Evolutionary conservation across 805 yeast genomes (phyloP), one percentile per base, ranked within the genome.

Genomic region (Phaffomyces thermotolerans): DNA sequence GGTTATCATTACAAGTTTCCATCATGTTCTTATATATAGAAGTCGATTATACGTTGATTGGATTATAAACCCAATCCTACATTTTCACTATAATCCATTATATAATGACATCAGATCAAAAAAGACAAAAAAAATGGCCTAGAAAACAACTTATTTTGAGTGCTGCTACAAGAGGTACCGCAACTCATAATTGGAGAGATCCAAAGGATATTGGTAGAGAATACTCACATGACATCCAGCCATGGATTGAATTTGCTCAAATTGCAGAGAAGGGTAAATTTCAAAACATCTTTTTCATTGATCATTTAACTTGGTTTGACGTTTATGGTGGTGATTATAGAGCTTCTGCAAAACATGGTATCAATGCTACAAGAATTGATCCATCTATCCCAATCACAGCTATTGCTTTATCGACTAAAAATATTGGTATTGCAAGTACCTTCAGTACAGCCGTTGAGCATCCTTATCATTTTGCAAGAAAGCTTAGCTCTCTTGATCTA

Each of bases 401-500:
- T 17, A 62, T 69, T 67, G 71, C 73, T 12, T 62, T 64, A 4
- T 71, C 62, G 7, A 71, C 75, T 3, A 51, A 63, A 39, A 62
- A 63, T 31, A 46, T 71, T 23, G 49, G 65, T 8, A 68, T 70
- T 49, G 75, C 71, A 8, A 51, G 68, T 35, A 71, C 75, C 4
- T 66, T 66, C 43, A 60, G 69, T 15, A 69, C 73, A 4, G 63
- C 69, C 27, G 66, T 68, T 47, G 74, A 69, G 18, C 63, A 61
- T 18, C 73, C 73, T 1, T 68, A 65, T 39, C 69, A 63, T 51
- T 59, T 68, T 37, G 66, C 71, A n/a, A 55, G 72, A 50, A 57
- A 72, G 36, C 48, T 68, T 34, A 68, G 72, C 9, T 68, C 74
- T 0, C 55, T 69, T 39, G 74, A 69, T 47, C 67, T 68, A 36